These are phyloP conservation scores for Escallonia rubra DNA, from an alignment of 129 eudicot species.

Conservation along the genomic window DNA sequence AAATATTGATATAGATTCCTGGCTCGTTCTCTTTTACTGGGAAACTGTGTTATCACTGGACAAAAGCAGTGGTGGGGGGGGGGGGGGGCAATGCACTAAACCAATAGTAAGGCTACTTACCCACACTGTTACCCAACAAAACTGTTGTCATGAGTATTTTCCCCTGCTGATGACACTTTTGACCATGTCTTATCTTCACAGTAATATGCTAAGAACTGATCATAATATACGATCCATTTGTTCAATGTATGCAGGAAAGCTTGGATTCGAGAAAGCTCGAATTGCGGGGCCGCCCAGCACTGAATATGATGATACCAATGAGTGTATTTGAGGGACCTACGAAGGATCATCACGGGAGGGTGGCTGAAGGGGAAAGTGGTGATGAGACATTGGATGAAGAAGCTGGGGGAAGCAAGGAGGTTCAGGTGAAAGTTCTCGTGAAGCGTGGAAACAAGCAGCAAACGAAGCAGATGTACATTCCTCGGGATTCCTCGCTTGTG, in stretches of 20 bases:
- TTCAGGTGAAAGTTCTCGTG: constrained; percentile 85
- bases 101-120: no score
- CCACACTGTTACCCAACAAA: no score
- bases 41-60: no score
- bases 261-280: constrained; percentile 93
- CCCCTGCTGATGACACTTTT: no score
- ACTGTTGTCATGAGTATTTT: no score
- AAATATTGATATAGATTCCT: no score
- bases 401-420: constrained; percentile 60
- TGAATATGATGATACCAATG: constrained; percentile 97
- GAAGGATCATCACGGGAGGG: constrained; percentile 74
- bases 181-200: no score
- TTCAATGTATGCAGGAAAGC: constrained; percentile 64
- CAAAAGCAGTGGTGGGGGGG: no score
- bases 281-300: constrained; percentile 75
- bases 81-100: no score
- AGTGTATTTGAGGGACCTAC: constrained; percentile 69
- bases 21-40: no score
- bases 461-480: constrained; percentile 79
- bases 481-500: constrained; percentile 82
- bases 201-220: no score
- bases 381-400: constrained; percentile 76
- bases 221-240: background rate
- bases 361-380: constrained; percentile 83
- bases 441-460: constrained; percentile 97